Base-by-base conservation (phyloP, 305 asterid species). In the Ajuga reptans region DNA sequence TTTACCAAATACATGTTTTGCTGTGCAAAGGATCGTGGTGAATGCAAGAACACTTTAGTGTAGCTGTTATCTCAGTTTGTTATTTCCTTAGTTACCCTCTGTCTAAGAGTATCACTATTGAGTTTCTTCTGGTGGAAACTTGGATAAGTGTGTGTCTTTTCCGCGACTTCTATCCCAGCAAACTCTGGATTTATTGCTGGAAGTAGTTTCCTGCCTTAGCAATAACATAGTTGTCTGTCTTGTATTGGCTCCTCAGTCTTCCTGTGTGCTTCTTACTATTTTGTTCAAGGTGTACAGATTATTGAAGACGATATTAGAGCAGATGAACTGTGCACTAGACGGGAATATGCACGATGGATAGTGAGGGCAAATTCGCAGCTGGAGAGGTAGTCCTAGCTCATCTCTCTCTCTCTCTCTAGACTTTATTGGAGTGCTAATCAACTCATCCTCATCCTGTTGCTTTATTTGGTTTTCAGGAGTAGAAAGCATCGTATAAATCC, bases 291-390 rank as follows among this genome's bases (percentile, higher is more conserved):
- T 72, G 46, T 83, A 72, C 91, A 92, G 98, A 87, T 92, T 50
- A 82, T 88, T 75, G 96, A 87, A 78, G 94, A 87, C 69, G 89
- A 80, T 76, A 84, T 78, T 18, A 83, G 77, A 73, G 92, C 89
- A 68, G 90, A 83, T 62, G 91, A 88, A 77, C 79, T 92, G 15
- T 92, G 97, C 73, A 88, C 96, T 34, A 86, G 96, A 77, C 85
- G 98, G 80, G 96, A 92, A 75, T 88, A 87, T 67, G 96, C 98
- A 52, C 84, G 94, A 56, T 92, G 97, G 98, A 75, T 92, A 74
- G 82, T 90, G 57, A 80, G 67, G 41, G 75, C 81, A 73, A 92
- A 85, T 78, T 80, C 88, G 47, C 90, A 49, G 58, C 83, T 92
- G 37, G 98, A 90, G 75, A 88, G 98, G 98, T 90, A 81, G 12